Evolutionary conservation across 78 protist species (phyloP).

Genomic region (Bodo saltans): DNA sequence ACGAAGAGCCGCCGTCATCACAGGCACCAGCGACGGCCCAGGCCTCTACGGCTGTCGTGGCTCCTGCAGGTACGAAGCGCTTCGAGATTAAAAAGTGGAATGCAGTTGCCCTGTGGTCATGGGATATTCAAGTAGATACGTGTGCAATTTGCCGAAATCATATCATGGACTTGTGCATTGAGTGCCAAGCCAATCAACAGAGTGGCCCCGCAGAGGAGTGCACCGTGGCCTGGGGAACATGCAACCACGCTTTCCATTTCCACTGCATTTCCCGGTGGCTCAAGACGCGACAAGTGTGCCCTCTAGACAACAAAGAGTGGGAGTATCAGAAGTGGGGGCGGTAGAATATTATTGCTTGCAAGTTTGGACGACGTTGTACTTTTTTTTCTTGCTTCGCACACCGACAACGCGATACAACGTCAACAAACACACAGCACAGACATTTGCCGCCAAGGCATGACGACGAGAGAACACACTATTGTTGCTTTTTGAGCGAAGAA

Average conservation of each 20-base stretch:
- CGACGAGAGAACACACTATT: too few species aligned
- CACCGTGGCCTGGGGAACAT: constrained; percentile 97
- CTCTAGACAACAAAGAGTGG: constrained; percentile 66
- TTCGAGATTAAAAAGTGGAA: constrained; percentile 95
- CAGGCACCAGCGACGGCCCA: too few species aligned
- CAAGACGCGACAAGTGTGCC: constrained; percentile 86
- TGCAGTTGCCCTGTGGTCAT: constrained; percentile 96
- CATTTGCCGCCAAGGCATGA: too few species aligned
- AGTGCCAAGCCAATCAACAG: constrained; percentile 94
- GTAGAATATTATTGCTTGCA: neutral
- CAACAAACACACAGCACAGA: too few species aligned
- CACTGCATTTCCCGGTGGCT: constrained; percentile 97
- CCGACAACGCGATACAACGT: too few species aligned
- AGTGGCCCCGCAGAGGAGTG: constrained; percentile 88
- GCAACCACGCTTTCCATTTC: constrained; percentile 97
- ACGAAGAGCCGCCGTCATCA: too few species aligned
- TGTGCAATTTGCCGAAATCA: constrained; percentile 97
- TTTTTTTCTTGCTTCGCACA: too few species aligned
- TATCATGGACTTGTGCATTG: constrained; percentile 93
- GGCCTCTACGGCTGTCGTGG: too few species aligned
- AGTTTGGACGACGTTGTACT: too few species aligned
- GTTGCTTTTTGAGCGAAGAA: too few species aligned
- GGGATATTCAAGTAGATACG: constrained; percentile 93
- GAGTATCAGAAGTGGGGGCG: constrained; percentile 72
- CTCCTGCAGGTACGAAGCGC: constrained; percentile 49